Percentiles rank a stretch among this genome's conserved stretches.
phyloP scores from a whole-genome alignment of 148 eudicot genomes.

The Cornus kousa region DNA sequence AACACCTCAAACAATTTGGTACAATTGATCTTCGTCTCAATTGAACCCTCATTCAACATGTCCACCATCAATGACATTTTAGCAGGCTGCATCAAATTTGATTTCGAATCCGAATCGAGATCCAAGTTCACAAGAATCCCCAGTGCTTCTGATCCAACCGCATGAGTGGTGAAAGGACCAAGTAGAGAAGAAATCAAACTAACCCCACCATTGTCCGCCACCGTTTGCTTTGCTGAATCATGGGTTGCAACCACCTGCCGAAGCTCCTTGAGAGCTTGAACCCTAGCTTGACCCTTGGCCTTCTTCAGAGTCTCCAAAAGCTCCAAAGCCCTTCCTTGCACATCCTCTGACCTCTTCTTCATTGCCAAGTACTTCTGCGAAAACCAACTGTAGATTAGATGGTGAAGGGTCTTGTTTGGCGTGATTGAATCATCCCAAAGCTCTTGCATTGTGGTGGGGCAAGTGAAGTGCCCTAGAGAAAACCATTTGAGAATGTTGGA shows the following conservation, averaged over 20 bases:
- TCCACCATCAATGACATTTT: constrained; percentile 79
- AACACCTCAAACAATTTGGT: constrained; percentile 53
- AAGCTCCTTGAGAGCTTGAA: constrained; percentile 68
- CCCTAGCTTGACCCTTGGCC: constrained; percentile 69
- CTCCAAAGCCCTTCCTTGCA: constrained; percentile 78
- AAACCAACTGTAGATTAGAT: constrained; percentile 69
- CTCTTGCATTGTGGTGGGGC: constrained; percentile 86
- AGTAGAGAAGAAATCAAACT: constrained; percentile 51
- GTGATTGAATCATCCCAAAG: constrained; percentile 81
- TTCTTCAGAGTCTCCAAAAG: constrained; percentile 65
- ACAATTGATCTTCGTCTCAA: constrained; percentile 79
- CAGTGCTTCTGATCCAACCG: constrained; percentile 77
- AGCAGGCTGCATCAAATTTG: constrained; percentile 59
- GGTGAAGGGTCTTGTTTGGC: constrained; percentile 69
- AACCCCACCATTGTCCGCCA: constrained; percentile 64
- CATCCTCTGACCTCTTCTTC: constrained; percentile 90
- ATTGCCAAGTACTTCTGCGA: constrained; percentile 65
- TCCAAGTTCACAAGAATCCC: constrained; percentile 66
- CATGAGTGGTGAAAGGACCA: constrained; percentile 77
- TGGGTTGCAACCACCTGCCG: constrained; percentile 44
- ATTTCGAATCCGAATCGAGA: constrained; percentile 43
- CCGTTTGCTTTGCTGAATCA: constrained; percentile 58
- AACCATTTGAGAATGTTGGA: constrained; percentile 79
- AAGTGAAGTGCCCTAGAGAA: constrained; percentile 68
- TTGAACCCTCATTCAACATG: constrained; percentile 86